Percentiles rank a stretch among this genome's conserved stretches.
Conservation (phyloP, 495 filamentous ascomycete species). For the Acidiella bohemica region DNA sequence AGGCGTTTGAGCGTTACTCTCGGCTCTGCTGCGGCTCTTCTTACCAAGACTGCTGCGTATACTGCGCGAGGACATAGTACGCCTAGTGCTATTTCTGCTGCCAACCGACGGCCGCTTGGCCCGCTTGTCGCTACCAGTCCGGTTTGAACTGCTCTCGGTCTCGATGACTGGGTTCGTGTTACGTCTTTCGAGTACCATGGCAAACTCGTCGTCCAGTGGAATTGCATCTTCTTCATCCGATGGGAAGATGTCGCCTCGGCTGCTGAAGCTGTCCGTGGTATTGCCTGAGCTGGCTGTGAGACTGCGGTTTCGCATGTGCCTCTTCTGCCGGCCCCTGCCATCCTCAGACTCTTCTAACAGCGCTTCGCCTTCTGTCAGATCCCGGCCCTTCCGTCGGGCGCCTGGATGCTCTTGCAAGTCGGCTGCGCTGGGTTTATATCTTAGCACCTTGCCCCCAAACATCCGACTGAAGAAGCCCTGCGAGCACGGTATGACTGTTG, state of each 20-base stretch:
- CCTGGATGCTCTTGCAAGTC: slow-evolving; percentile 83
- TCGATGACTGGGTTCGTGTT: slow-evolving; percentile 34
- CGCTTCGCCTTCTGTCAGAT: slow-evolving; percentile 50
- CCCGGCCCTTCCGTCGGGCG: slow-evolving; percentile 26
- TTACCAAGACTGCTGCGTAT: slow-evolving; percentile 24
- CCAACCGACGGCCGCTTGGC: slow-evolving; percentile 27
- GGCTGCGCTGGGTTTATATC: slow-evolving; percentile 83
- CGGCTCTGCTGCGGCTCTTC: slow-evolving; percentile 11
- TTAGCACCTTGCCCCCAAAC: slow-evolving; percentile 47
- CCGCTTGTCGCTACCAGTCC: slow-evolving; percentile 31
- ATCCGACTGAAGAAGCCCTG: slow-evolving; percentile 71
- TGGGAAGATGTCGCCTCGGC: slow-evolving; percentile 84
- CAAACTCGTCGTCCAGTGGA: slow-evolving; percentile 85
- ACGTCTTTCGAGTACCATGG: slow-evolving; percentile 57
- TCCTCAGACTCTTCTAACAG: slow-evolving; percentile 53
- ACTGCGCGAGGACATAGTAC: slow-evolving; percentile 22
- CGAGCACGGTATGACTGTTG: slow-evolving; percentile 80
- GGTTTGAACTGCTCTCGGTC: slow-evolving; percentile 54
- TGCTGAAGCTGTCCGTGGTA: slow-evolving; percentile 79
- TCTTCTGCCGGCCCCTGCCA: slow-evolving; percentile 24
- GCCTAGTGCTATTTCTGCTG: slow-evolving; percentile 22
- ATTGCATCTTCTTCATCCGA: slow-evolving; percentile 91
- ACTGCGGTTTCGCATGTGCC: slow-evolving; percentile 54
- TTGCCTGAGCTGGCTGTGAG: slow-evolving; percentile 67
- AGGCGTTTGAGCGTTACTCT: slow-evolving; percentile 19